Percentiles rank a stretch among this genome's conserved stretches.
These are phyloP conservation scores for Fusarium albidum DNA, from an alignment of 2,329 filamentous ascomycete genomes.

Conservation along the genomic window DNA sequence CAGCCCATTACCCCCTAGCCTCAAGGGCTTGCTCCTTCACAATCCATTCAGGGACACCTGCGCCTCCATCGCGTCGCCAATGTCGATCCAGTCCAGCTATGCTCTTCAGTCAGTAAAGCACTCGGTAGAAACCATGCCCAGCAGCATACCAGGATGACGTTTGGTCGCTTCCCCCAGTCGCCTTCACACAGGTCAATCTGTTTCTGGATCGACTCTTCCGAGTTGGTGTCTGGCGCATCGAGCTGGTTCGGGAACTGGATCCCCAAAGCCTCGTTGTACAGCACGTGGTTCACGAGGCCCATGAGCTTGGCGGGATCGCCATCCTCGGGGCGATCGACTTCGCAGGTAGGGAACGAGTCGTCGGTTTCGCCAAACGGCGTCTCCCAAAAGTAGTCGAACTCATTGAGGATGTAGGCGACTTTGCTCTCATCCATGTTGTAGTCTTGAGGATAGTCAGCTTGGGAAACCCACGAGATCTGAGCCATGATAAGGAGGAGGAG, in stretches of 20 bases:
- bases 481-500: too few species aligned
- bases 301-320: conserved; percentile 36
- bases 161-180: conserved; percentile 34
- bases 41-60: conserved; percentile 50
- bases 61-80: conserved; percentile 50
- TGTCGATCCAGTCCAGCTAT: conserved; percentile 54
- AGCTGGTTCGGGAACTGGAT: conserved; percentile 44
- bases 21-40: conserved; percentile 10
- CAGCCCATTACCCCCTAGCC: not conserved
- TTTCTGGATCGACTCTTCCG: conserved; percentile 39
- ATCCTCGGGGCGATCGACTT: conserved; percentile 66
- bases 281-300: conserved; percentile 41
- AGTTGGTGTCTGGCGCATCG: conserved; percentile 46
- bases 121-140: not conserved
- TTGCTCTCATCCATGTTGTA: conserved; percentile 59
- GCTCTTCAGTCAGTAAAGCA: conserved; percentile 8
- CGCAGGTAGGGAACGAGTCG: conserved; percentile 69
- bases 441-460: conserved; percentile 54
- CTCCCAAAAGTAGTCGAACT: conserved; percentile 75
- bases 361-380: conserved; percentile 73
- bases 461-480: not conserved
- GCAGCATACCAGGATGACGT: conserved; percentile 41
- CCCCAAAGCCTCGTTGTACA: conserved; percentile 41
- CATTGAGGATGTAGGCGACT: conserved; percentile 69
- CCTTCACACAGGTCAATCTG: conserved; percentile 38